Evolutionary conservation across 2,329 filamentous ascomycete genomes (phyloP).

Genomic region (Aspergillus novofumigatus): DNA sequence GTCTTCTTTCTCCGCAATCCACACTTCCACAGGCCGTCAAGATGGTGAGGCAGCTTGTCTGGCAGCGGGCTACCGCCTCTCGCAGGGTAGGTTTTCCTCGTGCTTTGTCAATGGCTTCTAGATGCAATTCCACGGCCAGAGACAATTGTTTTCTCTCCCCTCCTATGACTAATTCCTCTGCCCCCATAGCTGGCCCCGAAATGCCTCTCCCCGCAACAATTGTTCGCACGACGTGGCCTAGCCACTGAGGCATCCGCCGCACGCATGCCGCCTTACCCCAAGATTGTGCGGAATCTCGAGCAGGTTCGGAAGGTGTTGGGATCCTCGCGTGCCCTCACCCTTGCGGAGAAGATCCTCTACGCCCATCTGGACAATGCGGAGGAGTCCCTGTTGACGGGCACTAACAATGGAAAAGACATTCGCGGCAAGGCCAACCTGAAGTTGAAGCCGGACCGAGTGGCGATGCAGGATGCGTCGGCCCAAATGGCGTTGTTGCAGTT

Average conservation of each 20-base stretch:
- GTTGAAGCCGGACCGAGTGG: slow-evolving; percentile 93
- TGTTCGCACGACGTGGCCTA: slow-evolving; percentile 29
- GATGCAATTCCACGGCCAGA: background rate
- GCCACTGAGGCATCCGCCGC: slow-evolving; percentile 41
- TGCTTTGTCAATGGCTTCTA: background rate
- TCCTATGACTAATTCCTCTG: slow-evolving; percentile 8
- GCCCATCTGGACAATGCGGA: slow-evolving; percentile 87
- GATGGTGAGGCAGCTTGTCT: slow-evolving; percentile 40
- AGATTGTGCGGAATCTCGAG: slow-evolving; percentile 71
- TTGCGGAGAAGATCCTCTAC: slow-evolving; percentile 98
- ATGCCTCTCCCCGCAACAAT: slow-evolving; percentile 31
- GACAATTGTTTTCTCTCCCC: background rate
- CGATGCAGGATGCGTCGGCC: slow-evolving; percentile 98
- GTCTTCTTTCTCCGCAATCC: background rate
- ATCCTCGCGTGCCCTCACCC: slow-evolving; percentile 61
- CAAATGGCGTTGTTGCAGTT: slow-evolving; percentile 99
- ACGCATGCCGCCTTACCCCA: slow-evolving; percentile 74
- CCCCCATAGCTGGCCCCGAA: slow-evolving; percentile 26
- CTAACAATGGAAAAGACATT: slow-evolving; percentile 77
- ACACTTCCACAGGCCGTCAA: slow-evolving; percentile 10
- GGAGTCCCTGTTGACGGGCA: slow-evolving; percentile 78
- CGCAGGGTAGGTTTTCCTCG: slow-evolving; percentile 31
- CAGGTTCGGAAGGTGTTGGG: slow-evolving; percentile 73
- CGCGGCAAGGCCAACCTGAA: slow-evolving; percentile 89
- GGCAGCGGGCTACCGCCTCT: slow-evolving; percentile 35